Evolutionary conservation across 192 early-diverging fungal species (phyloP).

Genomic region (Backusella circina): DNA sequence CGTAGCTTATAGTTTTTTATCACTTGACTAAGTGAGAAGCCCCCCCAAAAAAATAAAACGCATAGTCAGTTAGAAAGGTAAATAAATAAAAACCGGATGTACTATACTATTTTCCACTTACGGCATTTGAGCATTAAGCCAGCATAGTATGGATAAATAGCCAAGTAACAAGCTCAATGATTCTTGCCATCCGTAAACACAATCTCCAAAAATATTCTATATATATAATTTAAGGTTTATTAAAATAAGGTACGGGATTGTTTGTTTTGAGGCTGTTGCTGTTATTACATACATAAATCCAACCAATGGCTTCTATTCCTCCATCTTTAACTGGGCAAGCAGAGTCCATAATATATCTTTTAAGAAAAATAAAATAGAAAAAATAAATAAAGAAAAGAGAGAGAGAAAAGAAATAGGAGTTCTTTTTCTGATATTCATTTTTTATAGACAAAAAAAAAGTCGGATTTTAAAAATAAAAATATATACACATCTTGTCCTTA

Average conservation of each 20-base stretch:
- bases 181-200: constrained; percentile 42
- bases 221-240: not conserved
- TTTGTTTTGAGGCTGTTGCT: not conserved
- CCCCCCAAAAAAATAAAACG: not conserved
- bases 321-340: not conserved
- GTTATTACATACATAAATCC: constrained; percentile 10
- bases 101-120: constrained; percentile 36
- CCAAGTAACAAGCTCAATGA: constrained; percentile 41
- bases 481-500: constrained; percentile 10
- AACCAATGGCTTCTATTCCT: constrained; percentile 4
- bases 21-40: constrained; percentile 32
- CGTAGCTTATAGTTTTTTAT: constrained; percentile 50
- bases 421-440: not conserved
- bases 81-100: not conserved
- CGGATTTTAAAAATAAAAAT: not conserved
- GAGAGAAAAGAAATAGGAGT: not conserved
- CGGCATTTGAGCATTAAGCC: constrained; percentile 73
- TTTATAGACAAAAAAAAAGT: not conserved
- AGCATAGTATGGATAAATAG: constrained; percentile 59
- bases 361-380: not conserved
- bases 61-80: not conserved
- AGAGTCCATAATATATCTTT: not conserved
- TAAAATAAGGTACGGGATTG: not conserved
- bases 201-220: constrained; percentile 43
- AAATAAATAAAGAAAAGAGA: not conserved